Base-by-base conservation (phyloP, 805 yeast species). In the Naumovozyma castellii region DNA sequence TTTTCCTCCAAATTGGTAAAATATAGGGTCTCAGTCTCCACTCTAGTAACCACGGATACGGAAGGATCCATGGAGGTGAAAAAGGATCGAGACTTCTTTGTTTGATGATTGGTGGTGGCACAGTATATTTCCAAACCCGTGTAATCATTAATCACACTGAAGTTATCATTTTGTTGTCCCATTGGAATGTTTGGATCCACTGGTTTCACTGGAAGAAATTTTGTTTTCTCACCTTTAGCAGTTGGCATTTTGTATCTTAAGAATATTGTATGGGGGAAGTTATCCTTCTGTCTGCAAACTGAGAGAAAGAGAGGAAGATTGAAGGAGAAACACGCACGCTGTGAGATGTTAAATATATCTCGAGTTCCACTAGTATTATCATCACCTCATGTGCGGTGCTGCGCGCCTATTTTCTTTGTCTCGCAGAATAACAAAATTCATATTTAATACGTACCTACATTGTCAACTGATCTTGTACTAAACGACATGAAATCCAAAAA, bases 21-120 rank as follows among this genome's bases (percentile, higher is more conserved):
- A 54, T 74, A 74, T 42, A 73, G 64, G 4, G 77, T 72, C 46
- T 73, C 76, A 18, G 78, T 73, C 47, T 74, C 78, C 12, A 73
- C 72, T 45, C 67, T 69, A 30, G 77, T 30, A 19, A 39, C 35
- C 29, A 33, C 32, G 5, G 36, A 29, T 6, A 22, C 10, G 5
- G 32, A n/a, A 12, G 32, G 32, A 9, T 29, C 15, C 5, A 29
- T 12, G 5, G 32, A 29, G 13, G 13, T 13, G 5, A 29, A 29
- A 5, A 29, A 29, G 15, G 32, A 29, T 8, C 5, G 5, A 5
- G 10, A 22, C 31, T 37, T 32, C 18, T 16, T 13, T 10, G 16
- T 33, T 18, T 33, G 18, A n/a, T 17, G 38, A 18, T n/a, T 29
- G 13, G 8, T 6, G 8, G 8, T 12, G 5, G 32, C 32, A n/a